Percentiles rank a stretch among this genome's conserved stretches.
Conservation (phyloP, 2,329 filamentous ascomycete species). For the Neurospora sp. region DNA sequence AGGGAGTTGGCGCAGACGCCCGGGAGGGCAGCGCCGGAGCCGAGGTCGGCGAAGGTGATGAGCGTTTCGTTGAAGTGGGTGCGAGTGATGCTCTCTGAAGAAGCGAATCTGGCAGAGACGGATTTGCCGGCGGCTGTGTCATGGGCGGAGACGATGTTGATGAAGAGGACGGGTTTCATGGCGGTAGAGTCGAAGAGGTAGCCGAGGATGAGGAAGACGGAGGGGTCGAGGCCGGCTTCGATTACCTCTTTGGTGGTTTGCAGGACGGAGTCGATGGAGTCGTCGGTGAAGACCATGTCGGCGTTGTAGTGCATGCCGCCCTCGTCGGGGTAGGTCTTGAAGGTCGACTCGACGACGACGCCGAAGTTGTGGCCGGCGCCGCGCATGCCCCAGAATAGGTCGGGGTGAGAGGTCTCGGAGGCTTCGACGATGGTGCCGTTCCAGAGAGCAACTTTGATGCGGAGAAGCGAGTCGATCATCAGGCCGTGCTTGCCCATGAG, state of each 20-base stretch:
- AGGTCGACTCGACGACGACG: conserved; percentile 23
- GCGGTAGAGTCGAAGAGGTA: not conserved
- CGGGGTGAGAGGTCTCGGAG: not conserved
- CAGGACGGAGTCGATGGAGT: conserved; percentile 36
- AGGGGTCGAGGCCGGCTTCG: not conserved
- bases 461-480: not conserved
- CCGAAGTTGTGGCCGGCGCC: conserved; percentile 7
- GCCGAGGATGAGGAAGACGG: not conserved
- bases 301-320: conserved; percentile 22
- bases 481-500: conserved; percentile 1
- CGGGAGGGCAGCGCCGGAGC: not conserved
- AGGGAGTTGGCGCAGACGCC: not conserved
- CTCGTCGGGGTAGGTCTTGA: conserved; percentile 32
- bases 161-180: not conserved
- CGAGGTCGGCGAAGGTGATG: not conserved
- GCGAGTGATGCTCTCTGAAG: not conserved
- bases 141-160: not conserved
- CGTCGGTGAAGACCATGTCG: conserved; percentile 31
- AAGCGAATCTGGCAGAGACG: not conserved
- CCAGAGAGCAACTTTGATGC: not conserved
- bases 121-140: not conserved
- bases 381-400: conserved; percentile 7
- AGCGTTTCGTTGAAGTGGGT: not conserved
- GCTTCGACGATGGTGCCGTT: not conserved
- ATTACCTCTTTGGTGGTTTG: conserved; percentile 25